These are phyloP conservation scores for Exophiala sideris DNA, from an alignment of 2,329 filamentous ascomycete species.

Conservation along the genomic window DNA sequence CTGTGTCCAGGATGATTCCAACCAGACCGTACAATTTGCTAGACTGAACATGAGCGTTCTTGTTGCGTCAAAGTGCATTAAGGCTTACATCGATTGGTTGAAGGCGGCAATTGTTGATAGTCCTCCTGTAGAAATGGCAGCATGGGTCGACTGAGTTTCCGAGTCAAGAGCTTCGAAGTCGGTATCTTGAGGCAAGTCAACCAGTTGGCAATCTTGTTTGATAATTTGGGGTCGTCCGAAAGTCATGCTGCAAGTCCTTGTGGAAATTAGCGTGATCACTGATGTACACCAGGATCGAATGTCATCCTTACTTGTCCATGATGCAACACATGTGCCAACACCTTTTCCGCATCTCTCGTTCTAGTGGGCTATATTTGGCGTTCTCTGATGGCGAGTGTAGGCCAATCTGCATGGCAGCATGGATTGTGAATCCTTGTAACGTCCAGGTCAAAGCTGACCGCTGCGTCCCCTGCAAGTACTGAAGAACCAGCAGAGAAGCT, in stretches of 20 bases:
- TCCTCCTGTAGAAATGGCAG: slow-evolving; percentile 16
- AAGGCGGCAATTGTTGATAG: too few species aligned
- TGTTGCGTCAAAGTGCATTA: too few species aligned
- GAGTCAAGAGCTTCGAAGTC: not conserved
- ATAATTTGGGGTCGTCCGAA: slow-evolving; percentile 50
- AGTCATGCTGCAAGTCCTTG: slow-evolving; percentile 50
- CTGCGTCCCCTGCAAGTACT: slow-evolving; percentile 55
- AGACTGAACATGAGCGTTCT: too few species aligned
- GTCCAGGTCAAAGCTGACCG: slow-evolving; percentile 54
- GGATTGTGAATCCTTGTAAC: slow-evolving; percentile 52
- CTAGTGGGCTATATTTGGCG: slow-evolving; percentile 37
- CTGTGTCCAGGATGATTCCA: not conserved
- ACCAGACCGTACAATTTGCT: not conserved
- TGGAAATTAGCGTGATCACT: not conserved
- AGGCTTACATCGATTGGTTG: too few species aligned
- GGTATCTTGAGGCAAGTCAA: slow-evolving; percentile 34
- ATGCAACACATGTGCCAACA: slow-evolving; percentile 52
- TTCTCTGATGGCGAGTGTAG: slow-evolving; percentile 46
- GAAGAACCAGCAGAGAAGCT: slow-evolving; percentile 47
- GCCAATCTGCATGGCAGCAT: slow-evolving; percentile 51
- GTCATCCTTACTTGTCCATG: slow-evolving; percentile 40
- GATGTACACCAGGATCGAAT: not conserved
- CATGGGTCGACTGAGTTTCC: slow-evolving; percentile 2
- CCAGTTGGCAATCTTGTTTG: slow-evolving; percentile 43
- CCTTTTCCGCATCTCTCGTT: slow-evolving; percentile 48